Base-by-base conservation (phyloP, 169 alveolate species). In the Amoebophrya sp. region DNA sequence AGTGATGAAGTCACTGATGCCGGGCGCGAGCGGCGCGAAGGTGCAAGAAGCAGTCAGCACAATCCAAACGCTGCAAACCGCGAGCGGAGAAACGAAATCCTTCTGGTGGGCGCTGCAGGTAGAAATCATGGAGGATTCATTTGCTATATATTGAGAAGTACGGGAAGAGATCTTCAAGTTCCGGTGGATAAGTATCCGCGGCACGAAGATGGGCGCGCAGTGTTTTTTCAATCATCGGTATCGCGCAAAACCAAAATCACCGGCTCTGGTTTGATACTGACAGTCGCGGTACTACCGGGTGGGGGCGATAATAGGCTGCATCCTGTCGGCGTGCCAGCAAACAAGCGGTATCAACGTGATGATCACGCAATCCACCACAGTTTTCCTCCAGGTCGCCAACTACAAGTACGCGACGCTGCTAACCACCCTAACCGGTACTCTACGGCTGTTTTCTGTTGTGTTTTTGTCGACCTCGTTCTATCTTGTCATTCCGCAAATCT, bases 291-390 rank as follows among this genome's bases (percentile, higher is more conserved):
- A 92, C 41, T 94, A 93, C 94, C 90, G 96, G 39, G 40, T 88
- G 43, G 95, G 90, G 48, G 94, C 93, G n/a, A 20, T 95, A 40
- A 90, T 94, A 23, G 92, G 93, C 5, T 92, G 93, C 70, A 91
- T 94, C 15, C 92, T 95, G 39, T 93, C 96, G 0, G 93, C 94
- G 0, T 69, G 95, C 88, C 96, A 94, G 70, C 97, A 95, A 78
- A 90, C 94, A 23, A 91, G 96, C 13, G 97, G 97, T 69, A 95
- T 95, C 18, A 94, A 94, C 58, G 94, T 94, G 23, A 90, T 95
- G 89, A 95, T 95, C 13, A 90, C 96, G 15, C 93, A 94, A 50
- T 94, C 96, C 7, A 94, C 95, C 48, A 93, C 91, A 89, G 89
- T 94, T 39, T 95, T 94, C 89, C 92, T 93, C 1, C 41, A 88